phyloP scores from a whole-genome alignment of 257 asterid species.

The Striga asiatica region DNA sequence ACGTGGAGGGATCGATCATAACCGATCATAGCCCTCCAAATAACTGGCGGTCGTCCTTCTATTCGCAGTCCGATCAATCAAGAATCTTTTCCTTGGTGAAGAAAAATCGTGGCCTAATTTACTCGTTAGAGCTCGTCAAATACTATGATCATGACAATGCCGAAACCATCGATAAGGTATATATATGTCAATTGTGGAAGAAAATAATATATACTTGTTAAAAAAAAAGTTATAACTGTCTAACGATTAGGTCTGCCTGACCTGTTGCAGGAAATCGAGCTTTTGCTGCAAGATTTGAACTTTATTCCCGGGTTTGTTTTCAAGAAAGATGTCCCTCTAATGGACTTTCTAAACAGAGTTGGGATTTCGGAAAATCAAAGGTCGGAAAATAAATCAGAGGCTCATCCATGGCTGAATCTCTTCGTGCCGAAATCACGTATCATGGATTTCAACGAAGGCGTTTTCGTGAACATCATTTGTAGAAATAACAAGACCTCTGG shows the following conservation, averaged over 20 bases:
- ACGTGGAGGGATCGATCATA: conserved; percentile 48
- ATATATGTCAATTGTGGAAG: too few relatives aligned
- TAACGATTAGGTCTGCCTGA: too few relatives aligned
- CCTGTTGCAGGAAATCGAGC: conserved; percentile 28
- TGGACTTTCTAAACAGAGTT: conserved; percentile 46
- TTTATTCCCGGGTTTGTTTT: conserved; percentile 25
- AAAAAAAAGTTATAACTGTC: too few relatives aligned
- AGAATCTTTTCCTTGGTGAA: conserved; percentile 25
- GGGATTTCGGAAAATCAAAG: conserved; percentile 24
- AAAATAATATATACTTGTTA: too few relatives aligned
- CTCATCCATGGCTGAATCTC: conserved; percentile 56
- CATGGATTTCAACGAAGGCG: conserved; percentile 33
- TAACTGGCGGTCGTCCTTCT: conserved; percentile 59
- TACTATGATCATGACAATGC: conserved; percentile 29
- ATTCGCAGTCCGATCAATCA: conserved; percentile 29
- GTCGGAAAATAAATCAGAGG: conserved; percentile 30
- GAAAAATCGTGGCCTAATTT: conserved; percentile 22
- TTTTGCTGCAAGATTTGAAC: conserved; percentile 24
- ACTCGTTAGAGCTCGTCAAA: conserved; percentile 39
- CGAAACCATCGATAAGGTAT: conserved; percentile 23
- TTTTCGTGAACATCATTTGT: conserved; percentile 32
- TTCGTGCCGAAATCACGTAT: conserved; percentile 39
- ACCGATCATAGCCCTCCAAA: conserved; percentile 19
- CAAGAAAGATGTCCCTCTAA: conserved; percentile 29
- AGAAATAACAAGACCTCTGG: conserved; percentile 29